Percentiles rank a stretch among this genome's conserved stretches.
Evolutionary conservation across 2,329 filamentous ascomycete genomes (phyloP).

Genomic region (Rasamsonia emersonii): DNA sequence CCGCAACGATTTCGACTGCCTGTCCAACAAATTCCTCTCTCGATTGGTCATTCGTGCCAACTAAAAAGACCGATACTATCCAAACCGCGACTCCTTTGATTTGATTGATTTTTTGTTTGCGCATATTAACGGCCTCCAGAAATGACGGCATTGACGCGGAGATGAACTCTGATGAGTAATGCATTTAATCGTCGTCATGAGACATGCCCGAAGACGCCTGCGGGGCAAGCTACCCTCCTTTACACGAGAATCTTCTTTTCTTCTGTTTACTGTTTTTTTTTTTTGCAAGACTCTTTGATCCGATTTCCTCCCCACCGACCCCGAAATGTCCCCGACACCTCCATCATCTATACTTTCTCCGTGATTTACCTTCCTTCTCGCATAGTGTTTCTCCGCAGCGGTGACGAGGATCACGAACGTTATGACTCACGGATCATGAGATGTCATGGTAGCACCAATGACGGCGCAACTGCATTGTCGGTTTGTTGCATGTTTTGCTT

Average conservation of each 20-base stretch:
- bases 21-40: constrained; percentile 95
- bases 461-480: constrained; percentile 1
- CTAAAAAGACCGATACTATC: constrained; percentile 32
- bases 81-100: constrained; percentile 8
- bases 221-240: no score
- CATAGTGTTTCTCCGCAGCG: constrained; percentile 27
- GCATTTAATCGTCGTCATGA: no score
- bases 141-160: constrained; percentile 18
- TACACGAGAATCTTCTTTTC: no score
- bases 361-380: constrained; percentile 30
- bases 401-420: constrained; percentile 35
- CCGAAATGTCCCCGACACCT: no score
- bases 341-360: constrained; percentile 4
- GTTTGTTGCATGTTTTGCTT: constrained; percentile 10
- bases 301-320: constrained; percentile 1
- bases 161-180: no score
- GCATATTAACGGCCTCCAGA: constrained; percentile 9
- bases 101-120: constrained; percentile 11
- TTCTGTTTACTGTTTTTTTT: no score
- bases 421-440: constrained; percentile 26
- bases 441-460: constrained; percentile 11
- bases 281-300: no score
- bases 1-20: constrained; percentile 82
- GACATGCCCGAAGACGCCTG: no score
- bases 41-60: constrained; percentile 94